phyloP scores from a whole-genome alignment of 768 basidiomycete genomes.

The Trametes meyenii region DNA sequence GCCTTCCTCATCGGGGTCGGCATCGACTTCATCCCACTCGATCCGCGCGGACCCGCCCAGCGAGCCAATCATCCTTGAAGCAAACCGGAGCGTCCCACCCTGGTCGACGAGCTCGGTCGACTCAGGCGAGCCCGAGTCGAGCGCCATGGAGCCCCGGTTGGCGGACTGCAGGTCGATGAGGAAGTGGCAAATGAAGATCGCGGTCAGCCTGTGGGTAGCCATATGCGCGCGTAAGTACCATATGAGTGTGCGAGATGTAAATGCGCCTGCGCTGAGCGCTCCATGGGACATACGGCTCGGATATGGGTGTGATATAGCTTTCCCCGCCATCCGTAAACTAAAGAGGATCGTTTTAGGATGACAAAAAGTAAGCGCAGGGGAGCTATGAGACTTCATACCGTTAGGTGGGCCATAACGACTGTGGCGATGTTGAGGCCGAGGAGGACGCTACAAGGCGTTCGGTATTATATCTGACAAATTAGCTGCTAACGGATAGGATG shows the following conservation, averaged over 20 bases:
- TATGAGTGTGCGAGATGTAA: background rate
- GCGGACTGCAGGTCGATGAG: slow-evolving; percentile 5
- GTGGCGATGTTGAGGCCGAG: no score
- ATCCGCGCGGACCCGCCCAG: background rate
- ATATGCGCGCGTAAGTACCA: background rate
- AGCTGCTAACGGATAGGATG: background rate
- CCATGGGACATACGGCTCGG: background rate
- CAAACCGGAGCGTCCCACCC: background rate
- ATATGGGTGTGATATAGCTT: background rate
- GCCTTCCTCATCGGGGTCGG: background rate
- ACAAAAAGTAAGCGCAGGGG: no score
- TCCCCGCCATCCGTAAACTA: no score
- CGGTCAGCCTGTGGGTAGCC: background rate
- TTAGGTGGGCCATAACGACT: no score
- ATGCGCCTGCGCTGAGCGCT: background rate
- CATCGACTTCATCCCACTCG: background rate
- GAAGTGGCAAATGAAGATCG: slow-evolving; percentile 7
- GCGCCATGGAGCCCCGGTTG: background rate
- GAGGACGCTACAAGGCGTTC: background rate
- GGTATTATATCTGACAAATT: background rate
- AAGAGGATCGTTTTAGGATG: no score
- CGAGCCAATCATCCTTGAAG: background rate
- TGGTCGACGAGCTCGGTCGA: background rate
- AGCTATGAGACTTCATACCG: no score
- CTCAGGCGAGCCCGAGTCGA: background rate